These are phyloP conservation scores for Colletotrichum liriopes DNA, from an alignment of 2,329 filamentous ascomycete genomes.

Conservation along the genomic window DNA sequence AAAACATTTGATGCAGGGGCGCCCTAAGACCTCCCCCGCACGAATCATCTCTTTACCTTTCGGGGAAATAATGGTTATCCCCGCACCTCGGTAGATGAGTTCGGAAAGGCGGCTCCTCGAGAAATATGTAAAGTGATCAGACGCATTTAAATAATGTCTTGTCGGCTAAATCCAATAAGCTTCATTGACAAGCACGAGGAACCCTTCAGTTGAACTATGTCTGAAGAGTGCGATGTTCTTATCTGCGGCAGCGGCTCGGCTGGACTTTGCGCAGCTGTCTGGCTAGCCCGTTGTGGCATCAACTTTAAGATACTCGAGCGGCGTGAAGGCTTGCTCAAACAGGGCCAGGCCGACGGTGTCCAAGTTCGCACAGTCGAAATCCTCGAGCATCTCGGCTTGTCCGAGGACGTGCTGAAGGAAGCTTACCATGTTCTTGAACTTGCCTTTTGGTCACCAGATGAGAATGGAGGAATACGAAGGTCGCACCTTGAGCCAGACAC, in stretches of 20 bases:
- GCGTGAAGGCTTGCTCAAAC: slow-evolving; percentile 27
- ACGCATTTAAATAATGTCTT: neutral
- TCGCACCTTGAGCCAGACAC: slow-evolving; percentile 68
- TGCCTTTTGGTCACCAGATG: slow-evolving; percentile 67
- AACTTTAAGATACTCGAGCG: slow-evolving; percentile 59
- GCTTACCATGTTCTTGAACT: slow-evolving; percentile 72
- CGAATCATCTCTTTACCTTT: neutral
- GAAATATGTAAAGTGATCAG: neutral
- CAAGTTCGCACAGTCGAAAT: slow-evolving; percentile 75
- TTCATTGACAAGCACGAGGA: neutral
- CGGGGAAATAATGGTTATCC: slow-evolving; percentile 12
- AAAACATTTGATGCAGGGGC: neutral
- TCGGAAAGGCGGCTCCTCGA: neutral
- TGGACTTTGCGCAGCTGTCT: slow-evolving; percentile 60
- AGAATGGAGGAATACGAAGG: slow-evolving; percentile 57
- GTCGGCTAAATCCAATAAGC: no score
- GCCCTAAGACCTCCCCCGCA: slow-evolving; percentile 1
- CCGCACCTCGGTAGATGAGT: slow-evolving; percentile 9
- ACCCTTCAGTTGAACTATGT: neutral
- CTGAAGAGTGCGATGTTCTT: slow-evolving; percentile 34
- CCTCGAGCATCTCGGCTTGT: slow-evolving; percentile 72
- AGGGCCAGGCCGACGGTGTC: slow-evolving; percentile 75
- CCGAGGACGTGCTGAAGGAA: slow-evolving; percentile 68
- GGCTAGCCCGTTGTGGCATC: slow-evolving; percentile 59
- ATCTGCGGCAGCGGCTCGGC: slow-evolving; percentile 49